phyloP scores from a whole-genome alignment of 2,329 filamentous ascomycete species.

The Verticillium zaregamsianum region DNA sequence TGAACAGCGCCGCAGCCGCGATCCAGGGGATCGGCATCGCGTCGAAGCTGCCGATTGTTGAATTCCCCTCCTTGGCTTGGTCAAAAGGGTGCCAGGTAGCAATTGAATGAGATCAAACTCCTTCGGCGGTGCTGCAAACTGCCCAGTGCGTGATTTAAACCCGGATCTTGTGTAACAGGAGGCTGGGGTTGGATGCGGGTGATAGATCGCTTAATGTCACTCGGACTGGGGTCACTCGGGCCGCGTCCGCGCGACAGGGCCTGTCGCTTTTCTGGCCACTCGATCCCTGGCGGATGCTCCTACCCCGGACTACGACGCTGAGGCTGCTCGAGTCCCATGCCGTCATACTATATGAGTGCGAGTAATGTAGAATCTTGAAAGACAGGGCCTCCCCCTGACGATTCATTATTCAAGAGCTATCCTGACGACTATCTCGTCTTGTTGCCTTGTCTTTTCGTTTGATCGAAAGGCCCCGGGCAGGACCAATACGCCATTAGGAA shows the following conservation, averaged over 20 bases:
- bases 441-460: background rate
- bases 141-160: background rate
- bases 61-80: background rate
- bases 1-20: background rate
- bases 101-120: background rate
- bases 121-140: slow-evolving; percentile 4
- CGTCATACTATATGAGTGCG: no score
- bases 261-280: background rate
- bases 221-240: background rate
- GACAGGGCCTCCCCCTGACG: background rate
- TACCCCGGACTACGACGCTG: background rate
- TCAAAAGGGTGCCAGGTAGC: background rate
- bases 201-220: background rate
- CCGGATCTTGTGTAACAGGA: background rate
- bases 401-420: background rate
- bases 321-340: background rate
- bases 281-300: background rate
- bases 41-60: background rate
- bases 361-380: background rate
- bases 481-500: no score
- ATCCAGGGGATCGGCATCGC: background rate
- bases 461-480: slow-evolving; percentile 17
- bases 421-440: background rate
- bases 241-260: background rate
- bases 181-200: background rate